phyloP scores from a whole-genome alignment of 257 asterid genomes.

The Lycium ferocissimum region DNA sequence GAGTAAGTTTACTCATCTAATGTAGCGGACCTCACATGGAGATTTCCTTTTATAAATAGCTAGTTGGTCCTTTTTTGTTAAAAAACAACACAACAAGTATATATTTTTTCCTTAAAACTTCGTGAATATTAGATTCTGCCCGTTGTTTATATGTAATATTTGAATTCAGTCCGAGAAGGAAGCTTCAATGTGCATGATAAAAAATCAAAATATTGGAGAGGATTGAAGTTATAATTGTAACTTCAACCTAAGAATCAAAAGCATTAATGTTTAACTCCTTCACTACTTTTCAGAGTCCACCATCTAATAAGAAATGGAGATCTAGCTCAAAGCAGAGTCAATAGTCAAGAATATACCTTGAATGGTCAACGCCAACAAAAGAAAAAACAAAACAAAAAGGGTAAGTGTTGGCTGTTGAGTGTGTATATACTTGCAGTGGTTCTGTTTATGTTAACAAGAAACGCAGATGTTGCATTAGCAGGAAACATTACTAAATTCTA shows the following conservation, averaged over 20 bases:
- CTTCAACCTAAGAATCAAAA: too few species aligned
- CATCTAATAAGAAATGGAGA: not conserved
- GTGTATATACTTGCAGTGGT: not conserved
- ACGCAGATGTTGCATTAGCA: not conserved
- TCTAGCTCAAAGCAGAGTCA: conserved; percentile 15
- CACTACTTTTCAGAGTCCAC: too few species aligned
- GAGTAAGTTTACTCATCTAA: not conserved
- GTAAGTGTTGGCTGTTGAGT: not conserved
- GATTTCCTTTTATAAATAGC: conserved; percentile 1
- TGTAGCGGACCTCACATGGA: not conserved
- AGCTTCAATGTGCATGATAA: too few species aligned
- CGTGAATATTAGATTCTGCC: too few species aligned
- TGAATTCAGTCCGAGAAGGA: too few species aligned
- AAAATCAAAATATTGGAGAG: too few species aligned
- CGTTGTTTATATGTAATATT: too few species aligned
- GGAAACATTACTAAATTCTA: not conserved
- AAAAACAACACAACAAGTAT: not conserved
- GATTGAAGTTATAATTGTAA: too few species aligned
- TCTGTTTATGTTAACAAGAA: not conserved
- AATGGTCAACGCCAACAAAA: not conserved
- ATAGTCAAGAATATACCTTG: conserved; percentile 1
- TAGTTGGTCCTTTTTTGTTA: not conserved
- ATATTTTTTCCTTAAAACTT: not conserved
- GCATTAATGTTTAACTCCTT: too few species aligned
- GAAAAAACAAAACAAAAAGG: not conserved